A percentile compares a stretch with the other conserved stretches of the same genome.
Conservation (phyloP, 805 yeast species). For the Saturnispora diversa region DNA sequence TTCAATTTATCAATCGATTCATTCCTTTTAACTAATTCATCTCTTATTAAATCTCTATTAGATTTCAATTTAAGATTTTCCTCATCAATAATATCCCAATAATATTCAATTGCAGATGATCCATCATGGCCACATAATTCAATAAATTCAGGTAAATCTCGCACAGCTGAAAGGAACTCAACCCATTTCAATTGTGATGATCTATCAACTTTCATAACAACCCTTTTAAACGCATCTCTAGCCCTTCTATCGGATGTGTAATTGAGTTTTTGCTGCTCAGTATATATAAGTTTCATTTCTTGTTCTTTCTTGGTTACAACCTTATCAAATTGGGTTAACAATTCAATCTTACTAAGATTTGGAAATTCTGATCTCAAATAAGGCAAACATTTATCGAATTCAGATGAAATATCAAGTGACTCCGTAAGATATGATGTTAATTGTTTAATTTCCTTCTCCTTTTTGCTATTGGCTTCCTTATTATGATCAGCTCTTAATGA, state of each 20-base stretch:
- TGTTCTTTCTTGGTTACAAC: constrained; percentile 22
- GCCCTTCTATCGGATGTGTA: constrained; percentile 56
- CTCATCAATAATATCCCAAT: constrained; percentile 65
- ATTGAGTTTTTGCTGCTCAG: constrained; percentile 33
- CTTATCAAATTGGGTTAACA: constrained; percentile 42
- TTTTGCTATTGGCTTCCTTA: constrained; percentile 22
- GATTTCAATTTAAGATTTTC: constrained; percentile 48
- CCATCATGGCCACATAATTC: constrained; percentile 68
- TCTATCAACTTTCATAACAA: constrained; percentile 32
- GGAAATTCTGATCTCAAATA: constrained; percentile 40
- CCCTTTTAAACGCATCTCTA: constrained; percentile 46
- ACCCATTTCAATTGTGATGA: constrained; percentile 52
- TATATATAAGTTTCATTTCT: constrained; percentile 25
- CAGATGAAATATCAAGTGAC: background rate
- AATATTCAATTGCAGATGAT: constrained; percentile 67
- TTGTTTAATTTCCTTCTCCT: constrained; percentile 44
- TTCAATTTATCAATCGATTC: constrained; percentile 7
- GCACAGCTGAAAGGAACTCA: constrained; percentile 43
- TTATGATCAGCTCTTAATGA: constrained; percentile 32
- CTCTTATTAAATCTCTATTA: constrained; percentile 52
- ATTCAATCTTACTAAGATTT: constrained; percentile 47
- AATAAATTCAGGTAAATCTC: constrained; percentile 48
- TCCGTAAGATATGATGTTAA: constrained; percentile 40
- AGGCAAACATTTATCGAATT: constrained; percentile 4
- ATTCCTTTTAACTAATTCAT: constrained; percentile 31